Percentiles rank a stretch among this genome's conserved stretches.
These are phyloP conservation scores for Acacia confusa DNA, from an alignment of 306 rosid genomes.

Conservation along the genomic window DNA sequence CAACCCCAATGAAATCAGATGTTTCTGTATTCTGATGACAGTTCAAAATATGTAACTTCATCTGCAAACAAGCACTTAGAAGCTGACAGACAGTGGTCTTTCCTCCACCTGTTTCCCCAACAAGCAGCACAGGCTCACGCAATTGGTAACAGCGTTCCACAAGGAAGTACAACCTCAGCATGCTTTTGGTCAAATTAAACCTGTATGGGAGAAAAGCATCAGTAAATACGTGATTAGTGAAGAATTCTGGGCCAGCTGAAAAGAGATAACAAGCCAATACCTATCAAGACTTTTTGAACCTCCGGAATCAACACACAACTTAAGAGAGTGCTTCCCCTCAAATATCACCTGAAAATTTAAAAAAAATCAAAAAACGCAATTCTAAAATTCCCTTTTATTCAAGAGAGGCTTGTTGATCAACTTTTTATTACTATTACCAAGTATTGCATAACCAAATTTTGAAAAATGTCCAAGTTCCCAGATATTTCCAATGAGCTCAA, in stretches of 20 bases:
- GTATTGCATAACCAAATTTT: slow-evolving; percentile 15
- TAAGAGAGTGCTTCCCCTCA: slow-evolving; percentile 37
- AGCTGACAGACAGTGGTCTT: slow-evolving; percentile 95
- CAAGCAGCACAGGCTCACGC: slow-evolving; percentile 88
- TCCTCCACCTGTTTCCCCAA: slow-evolving; percentile 99
- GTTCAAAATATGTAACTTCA: slow-evolving; percentile 74
- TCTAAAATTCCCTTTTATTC: slow-evolving; percentile 7
- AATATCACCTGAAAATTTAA: slow-evolving; percentile 35
- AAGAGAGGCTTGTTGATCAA: slow-evolving; percentile 1
- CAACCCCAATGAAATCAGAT: slow-evolving; percentile 94
- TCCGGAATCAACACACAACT: slow-evolving; percentile 35
- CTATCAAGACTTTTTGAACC: slow-evolving; percentile 43
- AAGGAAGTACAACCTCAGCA: slow-evolving; percentile 78
- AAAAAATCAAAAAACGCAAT: not conserved
- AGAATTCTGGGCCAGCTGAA: slow-evolving; percentile 1
- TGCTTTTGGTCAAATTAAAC: slow-evolving; percentile 63
- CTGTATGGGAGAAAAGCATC: slow-evolving; percentile 47
- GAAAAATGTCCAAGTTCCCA: not conserved
- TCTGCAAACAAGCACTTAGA: slow-evolving; percentile 63
- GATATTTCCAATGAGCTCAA: slow-evolving; percentile 1
- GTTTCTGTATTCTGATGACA: slow-evolving; percentile 97
- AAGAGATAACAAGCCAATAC: slow-evolving; percentile 42
- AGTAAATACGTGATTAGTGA: slow-evolving; percentile 16
- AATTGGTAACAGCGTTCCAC: slow-evolving; percentile 72
- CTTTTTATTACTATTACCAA: not conserved